Conservation (phyloP, 257 asterid species). For the Salvia splendens region DNA sequence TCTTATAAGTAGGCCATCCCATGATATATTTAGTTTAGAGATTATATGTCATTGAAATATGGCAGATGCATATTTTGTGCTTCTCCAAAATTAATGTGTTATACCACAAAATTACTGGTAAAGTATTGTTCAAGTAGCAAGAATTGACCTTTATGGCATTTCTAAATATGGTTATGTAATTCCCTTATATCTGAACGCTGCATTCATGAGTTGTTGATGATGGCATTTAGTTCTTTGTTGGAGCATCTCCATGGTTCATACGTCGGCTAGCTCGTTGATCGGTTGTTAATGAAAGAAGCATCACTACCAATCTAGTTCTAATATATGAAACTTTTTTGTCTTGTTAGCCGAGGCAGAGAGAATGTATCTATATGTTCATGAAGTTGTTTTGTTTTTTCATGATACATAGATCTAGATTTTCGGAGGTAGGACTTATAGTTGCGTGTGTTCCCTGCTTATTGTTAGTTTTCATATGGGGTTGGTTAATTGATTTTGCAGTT, state of each 20-base stretch:
- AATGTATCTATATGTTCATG: neutral
- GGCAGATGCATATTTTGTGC: neutral
- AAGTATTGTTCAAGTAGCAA: neutral
- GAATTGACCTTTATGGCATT: neutral
- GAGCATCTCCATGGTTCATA: neutral
- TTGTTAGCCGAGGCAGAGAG: neutral
- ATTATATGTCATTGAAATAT: neutral
- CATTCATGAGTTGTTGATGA: neutral
- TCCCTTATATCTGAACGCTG: too few species aligned
- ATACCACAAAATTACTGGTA: neutral
- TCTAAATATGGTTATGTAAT: neutral
- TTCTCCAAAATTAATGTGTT: neutral
- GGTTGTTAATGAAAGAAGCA: neutral
- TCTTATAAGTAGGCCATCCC: slow-evolving; percentile 1
- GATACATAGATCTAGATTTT: neutral
- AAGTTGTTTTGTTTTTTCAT: neutral
- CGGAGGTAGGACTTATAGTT: neutral
- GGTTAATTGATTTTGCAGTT: neutral
- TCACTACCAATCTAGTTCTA: neutral
- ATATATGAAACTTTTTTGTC: neutral
- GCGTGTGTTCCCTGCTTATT: neutral
- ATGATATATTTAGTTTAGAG: neutral
- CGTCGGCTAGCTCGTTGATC: neutral
- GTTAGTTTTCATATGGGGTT: neutral
- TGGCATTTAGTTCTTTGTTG: neutral